These are phyloP conservation scores for Xylariaceae sp. DNA, from an alignment of 2,329 filamentous ascomycete species.

Conservation along the genomic window DNA sequence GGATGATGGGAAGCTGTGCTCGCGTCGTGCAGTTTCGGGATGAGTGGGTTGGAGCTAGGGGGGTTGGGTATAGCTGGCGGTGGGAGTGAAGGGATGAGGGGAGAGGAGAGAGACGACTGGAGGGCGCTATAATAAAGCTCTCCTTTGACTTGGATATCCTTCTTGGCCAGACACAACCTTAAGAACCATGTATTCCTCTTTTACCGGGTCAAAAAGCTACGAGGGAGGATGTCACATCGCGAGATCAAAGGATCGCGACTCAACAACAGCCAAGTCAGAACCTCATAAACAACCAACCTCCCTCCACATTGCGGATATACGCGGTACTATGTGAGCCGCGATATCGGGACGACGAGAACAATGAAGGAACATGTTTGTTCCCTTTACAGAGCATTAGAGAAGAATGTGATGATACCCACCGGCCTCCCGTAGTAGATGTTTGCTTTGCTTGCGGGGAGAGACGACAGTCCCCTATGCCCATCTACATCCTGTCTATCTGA, in stretches of 20 bases:
- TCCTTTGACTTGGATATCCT: too few relatives aligned
- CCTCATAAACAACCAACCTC: too few relatives aligned
- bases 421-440: neutral
- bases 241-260: too few relatives aligned
- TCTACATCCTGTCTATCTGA: neutral
- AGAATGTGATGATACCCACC: neutral
- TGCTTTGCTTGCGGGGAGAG: neutral
- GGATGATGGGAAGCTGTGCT: slow-evolving; percentile 1
- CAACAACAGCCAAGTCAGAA: too few relatives aligned
- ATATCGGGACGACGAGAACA: neutral
- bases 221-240: too few relatives aligned
- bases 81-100: slow-evolving; percentile 7
- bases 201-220: too few relatives aligned
- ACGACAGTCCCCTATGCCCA: neutral
- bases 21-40: neutral
- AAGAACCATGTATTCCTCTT: too few relatives aligned
- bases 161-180: too few relatives aligned
- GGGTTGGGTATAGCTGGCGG: neutral
- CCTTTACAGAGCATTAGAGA: neutral
- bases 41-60: too few relatives aligned
- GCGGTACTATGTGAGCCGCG: neutral
- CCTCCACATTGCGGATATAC: too few relatives aligned
- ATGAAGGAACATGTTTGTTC: neutral
- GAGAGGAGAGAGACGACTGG: too few relatives aligned
- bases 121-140: too few relatives aligned